A percentile compares a stretch with the other conserved stretches of the same genome.
Evolutionary conservation across 306 rosid species (phyloP).

Genomic region (Dryas drummondii): DNA sequence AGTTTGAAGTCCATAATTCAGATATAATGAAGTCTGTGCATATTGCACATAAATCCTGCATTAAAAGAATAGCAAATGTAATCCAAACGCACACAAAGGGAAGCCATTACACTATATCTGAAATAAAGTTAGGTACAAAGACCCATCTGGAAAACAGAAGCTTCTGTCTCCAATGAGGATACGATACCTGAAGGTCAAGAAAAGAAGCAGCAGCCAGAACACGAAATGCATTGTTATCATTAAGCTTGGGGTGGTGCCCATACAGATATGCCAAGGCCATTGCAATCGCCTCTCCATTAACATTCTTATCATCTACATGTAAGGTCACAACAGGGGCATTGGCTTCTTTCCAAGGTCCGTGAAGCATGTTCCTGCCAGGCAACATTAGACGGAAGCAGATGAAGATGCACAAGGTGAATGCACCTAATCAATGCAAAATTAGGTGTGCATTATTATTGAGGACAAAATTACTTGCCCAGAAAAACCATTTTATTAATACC

Average conservation of each 20-base stretch:
- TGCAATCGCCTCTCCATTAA: conserved; percentile 80
- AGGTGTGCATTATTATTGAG: not conserved
- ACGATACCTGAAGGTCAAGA: conserved; percentile 92
- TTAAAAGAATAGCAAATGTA: conserved; percentile 1
- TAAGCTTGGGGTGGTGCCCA: conserved; percentile 93
- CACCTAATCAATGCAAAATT: conserved; percentile 1
- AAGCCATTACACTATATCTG: not conserved
- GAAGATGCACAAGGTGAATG: not conserved
- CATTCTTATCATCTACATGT: conserved; percentile 84
- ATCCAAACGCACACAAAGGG: conserved; percentile 13
- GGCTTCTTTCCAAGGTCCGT: conserved; percentile 99
- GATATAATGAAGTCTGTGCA: conserved; percentile 95
- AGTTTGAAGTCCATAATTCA: conserved; percentile 95
- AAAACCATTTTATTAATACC: not conserved
- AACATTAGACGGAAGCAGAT: conserved; percentile 3
- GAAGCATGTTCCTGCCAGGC: conserved; percentile 87
- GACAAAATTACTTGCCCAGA: not conserved
- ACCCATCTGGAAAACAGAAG: not conserved
- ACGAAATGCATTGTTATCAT: conserved; percentile 85
- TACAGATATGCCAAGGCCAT: conserved; percentile 89
- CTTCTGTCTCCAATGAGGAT: conserved; percentile 8
- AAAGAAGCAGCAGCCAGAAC: conserved; percentile 97
- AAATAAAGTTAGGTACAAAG: not conserved
- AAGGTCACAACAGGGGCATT: conserved; percentile 70
- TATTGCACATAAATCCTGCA: conserved; percentile 91